phyloP scores from a whole-genome alignment of 345 rosid genomes.

The Corchorus capsularis region DNA sequence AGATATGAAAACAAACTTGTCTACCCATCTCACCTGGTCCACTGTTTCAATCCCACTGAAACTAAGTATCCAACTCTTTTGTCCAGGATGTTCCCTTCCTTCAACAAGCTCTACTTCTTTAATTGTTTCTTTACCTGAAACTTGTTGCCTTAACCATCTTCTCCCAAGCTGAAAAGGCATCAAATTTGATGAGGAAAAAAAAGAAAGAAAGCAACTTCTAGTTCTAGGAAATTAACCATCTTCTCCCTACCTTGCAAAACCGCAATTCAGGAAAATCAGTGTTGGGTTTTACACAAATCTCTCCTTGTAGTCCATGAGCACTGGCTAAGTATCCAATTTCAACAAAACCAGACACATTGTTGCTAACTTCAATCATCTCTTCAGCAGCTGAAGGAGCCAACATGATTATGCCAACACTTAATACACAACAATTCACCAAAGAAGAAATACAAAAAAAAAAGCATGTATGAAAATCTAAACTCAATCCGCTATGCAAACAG shows the following conservation, averaged over 20 bases:
- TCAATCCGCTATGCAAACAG: not conserved
- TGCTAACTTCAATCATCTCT: slow-evolving; percentile 48
- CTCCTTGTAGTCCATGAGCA: slow-evolving; percentile 86
- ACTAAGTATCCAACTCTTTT: slow-evolving; percentile 83
- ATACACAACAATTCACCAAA: slow-evolving; percentile 12
- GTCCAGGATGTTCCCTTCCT: slow-evolving; percentile 78
- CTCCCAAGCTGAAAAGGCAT: slow-evolving; percentile 62
- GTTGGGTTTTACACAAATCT: slow-evolving; percentile 68
- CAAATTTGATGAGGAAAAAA: not conserved
- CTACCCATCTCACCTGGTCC: slow-evolving; percentile 55
- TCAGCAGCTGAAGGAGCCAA: slow-evolving; percentile 43
- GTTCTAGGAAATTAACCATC: not conserved
- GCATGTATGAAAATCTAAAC: not conserved
- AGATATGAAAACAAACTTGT: not conserved
- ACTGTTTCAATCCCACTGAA: slow-evolving; percentile 68
- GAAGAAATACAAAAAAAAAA: not conserved
- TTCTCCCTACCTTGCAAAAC: slow-evolving; percentile 54
- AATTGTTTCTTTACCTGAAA: slow-evolving; percentile 60
- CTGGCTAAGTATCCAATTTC: slow-evolving; percentile 76
- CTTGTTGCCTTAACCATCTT: slow-evolving; percentile 82
- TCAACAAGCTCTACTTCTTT: slow-evolving; percentile 74
- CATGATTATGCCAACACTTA: not conserved
- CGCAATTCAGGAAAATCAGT: slow-evolving; percentile 89
- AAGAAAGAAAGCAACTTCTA: not conserved
- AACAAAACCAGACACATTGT: slow-evolving; percentile 45